Evolutionary conservation across 2,329 filamentous ascomycete genomes (phyloP).

Genomic region (Aspergillus versicolor): DNA sequence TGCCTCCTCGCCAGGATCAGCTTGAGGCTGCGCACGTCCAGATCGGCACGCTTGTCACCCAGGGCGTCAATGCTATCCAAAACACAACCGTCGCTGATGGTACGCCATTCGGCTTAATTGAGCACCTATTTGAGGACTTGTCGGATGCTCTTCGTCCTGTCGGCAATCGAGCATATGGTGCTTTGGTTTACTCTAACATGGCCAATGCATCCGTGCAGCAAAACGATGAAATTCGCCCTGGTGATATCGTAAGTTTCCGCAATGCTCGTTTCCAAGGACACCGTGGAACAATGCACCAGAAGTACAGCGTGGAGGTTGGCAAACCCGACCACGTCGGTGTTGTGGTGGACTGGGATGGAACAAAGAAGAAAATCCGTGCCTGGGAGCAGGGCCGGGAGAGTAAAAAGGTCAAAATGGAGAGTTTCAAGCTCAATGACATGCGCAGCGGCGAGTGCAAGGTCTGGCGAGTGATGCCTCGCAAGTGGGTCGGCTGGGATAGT

Average conservation of each 20-base stretch:
- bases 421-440: constrained; percentile 89
- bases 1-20: constrained; percentile 83
- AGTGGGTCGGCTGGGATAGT: constrained; percentile 84
- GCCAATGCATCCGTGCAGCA: constrained; percentile 90
- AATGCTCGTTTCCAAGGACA: constrained; percentile 95
- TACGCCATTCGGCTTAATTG: constrained; percentile 72
- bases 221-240: constrained; percentile 87
- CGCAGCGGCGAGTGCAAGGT: constrained; percentile 94
- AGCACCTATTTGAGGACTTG: constrained; percentile 73
- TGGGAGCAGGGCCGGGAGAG: constrained; percentile 95
- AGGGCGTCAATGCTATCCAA: constrained; percentile 69
- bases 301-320: constrained; percentile 85
- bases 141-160: constrained; percentile 75
- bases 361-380: constrained; percentile 92
- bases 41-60: constrained; percentile 76
- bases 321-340: constrained; percentile 86
- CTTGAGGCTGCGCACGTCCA: constrained; percentile 81
- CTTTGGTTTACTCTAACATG: constrained; percentile 89
- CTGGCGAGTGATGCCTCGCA: constrained; percentile 89
- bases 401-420: constrained; percentile 90
- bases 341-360: constrained; percentile 96
- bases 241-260: constrained; percentile 88
- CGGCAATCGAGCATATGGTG: constrained; percentile 86
- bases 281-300: constrained; percentile 90
- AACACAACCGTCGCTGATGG: constrained; percentile 82